Evolutionary conservation across 2,329 filamentous ascomycete species (phyloP).

Genomic region (Rasamsonia emersonii): DNA sequence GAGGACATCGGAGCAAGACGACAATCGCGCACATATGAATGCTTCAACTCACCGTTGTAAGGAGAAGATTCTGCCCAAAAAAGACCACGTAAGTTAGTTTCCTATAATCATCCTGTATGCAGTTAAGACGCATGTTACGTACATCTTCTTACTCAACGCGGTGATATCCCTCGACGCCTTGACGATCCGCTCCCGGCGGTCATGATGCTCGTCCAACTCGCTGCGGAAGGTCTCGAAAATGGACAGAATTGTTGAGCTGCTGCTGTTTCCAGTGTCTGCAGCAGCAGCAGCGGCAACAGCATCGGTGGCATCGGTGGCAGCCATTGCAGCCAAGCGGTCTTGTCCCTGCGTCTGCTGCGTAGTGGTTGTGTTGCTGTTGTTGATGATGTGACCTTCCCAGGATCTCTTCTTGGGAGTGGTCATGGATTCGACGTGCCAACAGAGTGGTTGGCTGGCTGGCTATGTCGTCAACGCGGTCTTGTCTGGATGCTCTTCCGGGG

Average conservation of each 20-base stretch:
- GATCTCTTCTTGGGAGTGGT: constrained; percentile 7
- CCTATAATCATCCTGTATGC: too few relatives aligned
- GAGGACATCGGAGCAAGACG: constrained; percentile 13
- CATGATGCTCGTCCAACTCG: constrained; percentile 90
- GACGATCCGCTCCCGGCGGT: constrained; percentile 79
- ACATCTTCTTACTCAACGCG: constrained; percentile 95
- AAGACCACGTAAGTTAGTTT: constrained; percentile 9
- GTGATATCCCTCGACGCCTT: constrained; percentile 92
- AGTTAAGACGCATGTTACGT: too few relatives aligned
- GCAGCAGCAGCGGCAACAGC: constrained; percentile 1
- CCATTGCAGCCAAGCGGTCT: too few relatives aligned
- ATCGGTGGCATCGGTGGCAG: too few relatives aligned
- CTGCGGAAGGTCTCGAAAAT: constrained; percentile 83
- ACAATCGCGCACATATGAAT: not conserved
- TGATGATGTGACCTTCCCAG: constrained; percentile 8
- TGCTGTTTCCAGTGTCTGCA: constrained; percentile 3
- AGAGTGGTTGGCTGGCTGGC: too few relatives aligned
- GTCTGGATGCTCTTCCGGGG: too few relatives aligned
- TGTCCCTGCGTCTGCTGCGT: too few relatives aligned
- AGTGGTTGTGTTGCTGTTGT: not conserved
- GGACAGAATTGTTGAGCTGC: constrained; percentile 21
- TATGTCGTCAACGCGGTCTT: too few relatives aligned
- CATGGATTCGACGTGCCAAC: constrained; percentile 3
- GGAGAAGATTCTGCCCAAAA: constrained; percentile 61
- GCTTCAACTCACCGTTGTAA: constrained; percentile 57